Evolutionary conservation across 176 grass and related monocot genomes (phyloP).

Genomic region (Hordeum vulgare): MorexV3_pseudomolecules_assembly NC_058520.1:530231930-530232429

Average conservation of each 20-base stretch:
- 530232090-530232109: neutral
- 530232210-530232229: neutral
- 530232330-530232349: neutral
- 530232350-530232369: neutral
- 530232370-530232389: too few species aligned
- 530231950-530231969: neutral
- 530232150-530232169: constrained; percentile 28
- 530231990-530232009: too few species aligned
- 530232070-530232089: neutral
- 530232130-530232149: too few species aligned
- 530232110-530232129: too few species aligned
- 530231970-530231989: neutral
- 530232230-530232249: neutral
- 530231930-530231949: neutral
- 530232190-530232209: constrained; percentile 3
- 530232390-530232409: too few species aligned
- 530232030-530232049: neutral
- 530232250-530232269: neutral
- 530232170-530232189: constrained; percentile 27
- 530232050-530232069: neutral
- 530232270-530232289: neutral
- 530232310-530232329: neutral
- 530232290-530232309: neutral
- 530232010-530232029: too few species aligned
- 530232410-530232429: neutral